Evolutionary conservation across 108 stramenopile species (phyloP).

Genomic region (Mediolabrus comicus): DNA sequence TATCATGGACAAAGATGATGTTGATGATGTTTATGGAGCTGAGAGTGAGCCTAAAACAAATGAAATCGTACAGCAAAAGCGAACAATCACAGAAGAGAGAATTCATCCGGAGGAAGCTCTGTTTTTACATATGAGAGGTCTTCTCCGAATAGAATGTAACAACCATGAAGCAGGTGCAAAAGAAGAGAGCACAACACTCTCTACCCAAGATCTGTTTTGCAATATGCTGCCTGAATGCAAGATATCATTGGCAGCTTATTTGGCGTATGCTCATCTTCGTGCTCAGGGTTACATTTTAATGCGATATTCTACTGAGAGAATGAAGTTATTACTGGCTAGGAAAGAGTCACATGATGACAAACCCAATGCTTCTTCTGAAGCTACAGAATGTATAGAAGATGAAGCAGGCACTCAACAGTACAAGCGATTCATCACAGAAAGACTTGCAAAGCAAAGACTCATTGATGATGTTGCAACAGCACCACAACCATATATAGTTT

Average conservation of each 20-base stretch:
- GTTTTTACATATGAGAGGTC: conserved; percentile 70
- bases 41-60: neutral
- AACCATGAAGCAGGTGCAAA: neutral
- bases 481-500: conserved; percentile 47
- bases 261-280: conserved; percentile 82
- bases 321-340: conserved; percentile 29
- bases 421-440: neutral
- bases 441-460: neutral
- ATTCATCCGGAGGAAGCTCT: conserved; percentile 83
- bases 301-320: conserved; percentile 58
- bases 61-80: conserved; percentile 2
- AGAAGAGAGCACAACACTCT: neutral
- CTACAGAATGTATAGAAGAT: neutral
- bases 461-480: conserved; percentile 47
- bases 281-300: conserved; percentile 73
- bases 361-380: conserved; percentile 10
- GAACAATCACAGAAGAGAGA: conserved; percentile 38
- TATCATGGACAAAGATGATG: neutral
- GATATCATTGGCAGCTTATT: conserved; percentile 55
- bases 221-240: conserved; percentile 55
- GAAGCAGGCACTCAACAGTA: neutral
- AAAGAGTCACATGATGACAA: conserved; percentile 3
- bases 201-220: conserved; percentile 48
- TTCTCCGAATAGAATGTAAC: conserved; percentile 40
- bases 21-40: neutral